Evolutionary conservation across 1,284 basidiomycete genomes (phyloP).

Genomic region (Cryptococcus maquisensis): DNA sequence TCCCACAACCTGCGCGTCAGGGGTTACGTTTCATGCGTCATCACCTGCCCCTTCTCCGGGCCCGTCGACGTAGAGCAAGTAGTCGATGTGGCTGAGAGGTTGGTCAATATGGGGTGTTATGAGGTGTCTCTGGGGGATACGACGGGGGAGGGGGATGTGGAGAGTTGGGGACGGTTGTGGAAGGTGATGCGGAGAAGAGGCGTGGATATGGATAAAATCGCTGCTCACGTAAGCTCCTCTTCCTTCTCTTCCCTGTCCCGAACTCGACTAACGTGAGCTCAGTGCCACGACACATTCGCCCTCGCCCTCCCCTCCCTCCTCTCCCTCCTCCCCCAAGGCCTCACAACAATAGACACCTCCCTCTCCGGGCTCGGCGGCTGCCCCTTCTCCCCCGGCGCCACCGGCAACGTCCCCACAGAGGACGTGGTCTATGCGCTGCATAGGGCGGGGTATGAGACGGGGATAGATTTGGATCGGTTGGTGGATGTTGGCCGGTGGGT

Average conservation of each 20-base stretch:
- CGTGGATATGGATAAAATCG: conserved; percentile 62
- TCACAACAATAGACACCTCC: conserved; percentile 56
- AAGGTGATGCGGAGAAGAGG: conserved; percentile 60
- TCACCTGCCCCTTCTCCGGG: conserved; percentile 79
- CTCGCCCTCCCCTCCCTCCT: conserved; percentile 59
- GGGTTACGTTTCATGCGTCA: conserved; percentile 76
- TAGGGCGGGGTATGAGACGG: conserved; percentile 64
- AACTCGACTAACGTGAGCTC: conserved; percentile 6
- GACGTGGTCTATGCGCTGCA: conserved; percentile 81
- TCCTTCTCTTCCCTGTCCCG: background rate
- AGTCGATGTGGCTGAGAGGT: conserved; percentile 63
- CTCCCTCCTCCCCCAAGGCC: conserved; percentile 49
- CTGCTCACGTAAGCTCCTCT: conserved; percentile 32
- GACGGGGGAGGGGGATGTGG: conserved; percentile 77
- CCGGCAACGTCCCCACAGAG: conserved; percentile 88
- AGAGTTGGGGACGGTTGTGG: conserved; percentile 63
- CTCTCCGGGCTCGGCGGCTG: conserved; percentile 89
- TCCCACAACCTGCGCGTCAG: conserved; percentile 67
- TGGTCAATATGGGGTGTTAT: conserved; percentile 89
- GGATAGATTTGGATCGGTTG: conserved; percentile 62
- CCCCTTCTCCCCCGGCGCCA: conserved; percentile 91
- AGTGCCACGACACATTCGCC: conserved; percentile 92
- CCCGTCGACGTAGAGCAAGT: conserved; percentile 65
- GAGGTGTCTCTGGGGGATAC: conserved; percentile 91
- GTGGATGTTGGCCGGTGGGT: conserved; percentile 79